Conservation (phyloP, 306 rosid species). For the Castanea crenata region DNA sequence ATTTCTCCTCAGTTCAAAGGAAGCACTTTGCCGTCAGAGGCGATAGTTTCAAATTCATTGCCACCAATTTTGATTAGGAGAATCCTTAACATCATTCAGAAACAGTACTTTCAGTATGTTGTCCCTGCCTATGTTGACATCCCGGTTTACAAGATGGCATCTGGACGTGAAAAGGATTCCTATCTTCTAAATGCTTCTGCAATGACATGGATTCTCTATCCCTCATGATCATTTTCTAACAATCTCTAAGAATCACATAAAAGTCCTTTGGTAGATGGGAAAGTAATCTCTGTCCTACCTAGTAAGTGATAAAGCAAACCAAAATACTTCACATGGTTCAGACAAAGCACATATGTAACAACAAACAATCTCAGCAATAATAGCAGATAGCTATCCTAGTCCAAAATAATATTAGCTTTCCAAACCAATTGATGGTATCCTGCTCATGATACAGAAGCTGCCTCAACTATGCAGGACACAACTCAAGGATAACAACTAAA, state of each 20-base stretch:
- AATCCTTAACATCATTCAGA: slow-evolving; percentile 20
- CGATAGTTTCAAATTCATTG: neutral
- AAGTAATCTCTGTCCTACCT: slow-evolving; percentile 12
- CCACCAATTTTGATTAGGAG: slow-evolving; percentile 1
- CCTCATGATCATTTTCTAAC: no score
- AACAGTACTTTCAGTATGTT: slow-evolving; percentile 30
- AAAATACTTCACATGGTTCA: slow-evolving; percentile 27
- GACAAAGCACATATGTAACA: slow-evolving; percentile 41
- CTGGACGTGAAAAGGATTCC: slow-evolving; percentile 22
- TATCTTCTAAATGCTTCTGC: slow-evolving; percentile 46
- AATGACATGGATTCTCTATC: slow-evolving; percentile 22
- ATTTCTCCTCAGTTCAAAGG: no score
- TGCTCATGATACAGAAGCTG: slow-evolving; percentile 15
- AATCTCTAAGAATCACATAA: slow-evolving; percentile 15
- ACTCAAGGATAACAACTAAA: slow-evolving; percentile 4
- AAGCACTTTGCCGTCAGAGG: neutral
- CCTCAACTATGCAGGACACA: slow-evolving; percentile 4
- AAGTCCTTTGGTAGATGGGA: slow-evolving; percentile 38
- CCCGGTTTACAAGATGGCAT: slow-evolving; percentile 45
- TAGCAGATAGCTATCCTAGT: slow-evolving; percentile 14
- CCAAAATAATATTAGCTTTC: neutral
- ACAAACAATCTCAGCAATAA: slow-evolving; percentile 44
- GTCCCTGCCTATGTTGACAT: slow-evolving; percentile 4
- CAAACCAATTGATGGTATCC: slow-evolving; percentile 38
- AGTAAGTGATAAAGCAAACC: slow-evolving; percentile 27